A percentile compares a stretch with the other conserved stretches of the same genome.
These are phyloP conservation scores for Solanum pinnatisectum DNA, from an alignment of 257 asterid genomes.

Conservation along the genomic window DNA sequence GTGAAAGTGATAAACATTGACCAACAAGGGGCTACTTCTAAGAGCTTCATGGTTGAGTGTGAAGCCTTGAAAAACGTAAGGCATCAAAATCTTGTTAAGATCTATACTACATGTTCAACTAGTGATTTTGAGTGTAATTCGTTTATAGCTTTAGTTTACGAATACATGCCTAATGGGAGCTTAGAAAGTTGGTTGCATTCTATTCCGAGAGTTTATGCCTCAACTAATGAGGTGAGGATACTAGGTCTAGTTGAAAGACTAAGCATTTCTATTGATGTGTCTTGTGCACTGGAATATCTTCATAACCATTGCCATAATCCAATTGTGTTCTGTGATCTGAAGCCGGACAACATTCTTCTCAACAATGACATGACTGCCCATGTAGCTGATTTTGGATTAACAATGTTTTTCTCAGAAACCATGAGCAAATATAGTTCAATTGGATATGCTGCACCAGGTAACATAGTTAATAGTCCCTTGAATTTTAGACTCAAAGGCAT, in stretches of 20 bases:
- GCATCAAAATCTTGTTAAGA: slow-evolving; percentile 1
- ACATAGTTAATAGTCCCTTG: background rate
- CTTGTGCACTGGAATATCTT: slow-evolving; percentile 10
- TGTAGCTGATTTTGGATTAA: slow-evolving; percentile 10
- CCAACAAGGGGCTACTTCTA: background rate
- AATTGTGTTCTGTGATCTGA: background rate
- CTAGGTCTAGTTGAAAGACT: slow-evolving; percentile 1
- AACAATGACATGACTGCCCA: slow-evolving; percentile 6
- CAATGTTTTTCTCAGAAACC: background rate
- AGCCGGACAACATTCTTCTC: slow-evolving; percentile 2
- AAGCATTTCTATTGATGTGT: slow-evolving; percentile 5
- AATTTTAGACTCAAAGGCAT: background rate
- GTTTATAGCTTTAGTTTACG: slow-evolving; percentile 3
- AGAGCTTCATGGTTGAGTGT: slow-evolving; percentile 1
- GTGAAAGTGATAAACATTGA: slow-evolving; percentile 3
- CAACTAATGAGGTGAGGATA: background rate
- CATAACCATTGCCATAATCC: background rate
- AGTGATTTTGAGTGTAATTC: slow-evolving; percentile 2
- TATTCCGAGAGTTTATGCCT: background rate
- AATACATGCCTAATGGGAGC: slow-evolving; percentile 9
- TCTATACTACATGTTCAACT: background rate
- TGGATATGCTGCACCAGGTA: slow-evolving; percentile 16
- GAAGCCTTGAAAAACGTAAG: background rate
- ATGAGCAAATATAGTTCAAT: background rate
- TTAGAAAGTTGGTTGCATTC: slow-evolving; percentile 7